A percentile compares a stretch with the other conserved stretches of the same genome.
Conservation (phyloP, 441 rosid species). For the Croton laevigatus region DNA sequence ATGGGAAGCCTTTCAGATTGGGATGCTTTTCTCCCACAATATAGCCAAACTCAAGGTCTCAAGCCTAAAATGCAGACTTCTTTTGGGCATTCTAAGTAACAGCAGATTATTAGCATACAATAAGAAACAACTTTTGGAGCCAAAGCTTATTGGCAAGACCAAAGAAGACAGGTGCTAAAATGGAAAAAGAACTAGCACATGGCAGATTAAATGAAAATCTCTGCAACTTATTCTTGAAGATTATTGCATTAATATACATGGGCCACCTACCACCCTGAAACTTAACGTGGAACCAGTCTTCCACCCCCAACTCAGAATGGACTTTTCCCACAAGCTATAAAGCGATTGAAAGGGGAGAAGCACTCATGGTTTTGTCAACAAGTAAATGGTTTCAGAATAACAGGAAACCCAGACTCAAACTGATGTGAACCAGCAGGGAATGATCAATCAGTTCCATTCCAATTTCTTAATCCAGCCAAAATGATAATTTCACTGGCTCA, state of each 20-base stretch:
- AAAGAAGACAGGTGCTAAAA: neutral
- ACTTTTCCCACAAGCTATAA: neutral
- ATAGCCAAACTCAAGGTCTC: neutral
- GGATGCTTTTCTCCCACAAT: neutral
- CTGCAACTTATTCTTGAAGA: neutral
- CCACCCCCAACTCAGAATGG: neutral
- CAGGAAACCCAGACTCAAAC: neutral
- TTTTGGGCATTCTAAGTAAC: neutral
- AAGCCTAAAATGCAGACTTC: neutral
- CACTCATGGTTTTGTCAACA: neutral
- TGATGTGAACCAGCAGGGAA: neutral
- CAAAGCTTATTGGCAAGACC: neutral
- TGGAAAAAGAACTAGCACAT: neutral
- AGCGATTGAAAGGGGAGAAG: neutral
- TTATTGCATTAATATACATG: neutral
- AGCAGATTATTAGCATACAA: neutral
- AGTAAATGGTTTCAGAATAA: neutral
- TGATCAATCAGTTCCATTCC: neutral
- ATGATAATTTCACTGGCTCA: neutral
- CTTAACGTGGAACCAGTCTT: neutral
- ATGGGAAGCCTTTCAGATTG: neutral
- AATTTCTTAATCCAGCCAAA: no score
- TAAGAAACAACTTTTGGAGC: neutral
- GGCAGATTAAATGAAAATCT: neutral
- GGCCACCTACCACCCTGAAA: neutral